Base-by-base conservation (phyloP, 768 basidiomycete genomes). In the Coprinellus micaceus region DNA sequence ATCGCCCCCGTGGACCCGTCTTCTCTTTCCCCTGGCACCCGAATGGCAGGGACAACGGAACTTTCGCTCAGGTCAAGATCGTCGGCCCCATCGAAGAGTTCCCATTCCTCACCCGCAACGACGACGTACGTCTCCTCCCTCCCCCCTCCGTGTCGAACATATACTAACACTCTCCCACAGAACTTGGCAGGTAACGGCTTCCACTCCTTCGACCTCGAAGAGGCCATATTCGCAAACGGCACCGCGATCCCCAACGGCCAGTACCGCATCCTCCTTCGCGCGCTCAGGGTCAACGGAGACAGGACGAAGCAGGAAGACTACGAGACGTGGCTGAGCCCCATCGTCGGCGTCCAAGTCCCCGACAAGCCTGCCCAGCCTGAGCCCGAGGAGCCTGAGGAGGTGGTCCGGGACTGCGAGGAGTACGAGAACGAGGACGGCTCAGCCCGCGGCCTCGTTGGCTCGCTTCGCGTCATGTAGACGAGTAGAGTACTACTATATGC, bases 81-180 rank as follows among this genome's bases (percentile, higher is more conserved):
- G 19, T 85, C 19, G 84, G 84, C 13, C 67, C 77, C 17, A 61
- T 87, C 4, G 71, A 69, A 29, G 77, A 82, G 54, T 62, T 73
- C 12, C 73, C 77, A 54, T 84, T 76, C 64, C 61, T 78, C 39
- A 66, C 77, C 11, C 74, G 85, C 39, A 80, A 80, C 64, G 67
- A 70, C 50, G 72, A 75, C 51, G 76, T 80, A 66, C 25, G 76
- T 59, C 48, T 58, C 21, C 25, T 41, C 28, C 41, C 6, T 40
- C 26, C 22, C 6, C 55, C 9, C 15, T 33, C 2, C 22, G 40
- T 40, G 26, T 25, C 24, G n/a, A 11, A 24, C 19, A 12, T 5
- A 29, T 24, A 26, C 25, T 24, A 22, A 29, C 43, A 12, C 39
- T 28, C 29, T 19, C 37, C 13, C 33, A 51, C 53, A 70, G 66